phyloP scores from a whole-genome alignment of 176 grass and related monocot genomes.

The Oryza rufipogon region DNA sequence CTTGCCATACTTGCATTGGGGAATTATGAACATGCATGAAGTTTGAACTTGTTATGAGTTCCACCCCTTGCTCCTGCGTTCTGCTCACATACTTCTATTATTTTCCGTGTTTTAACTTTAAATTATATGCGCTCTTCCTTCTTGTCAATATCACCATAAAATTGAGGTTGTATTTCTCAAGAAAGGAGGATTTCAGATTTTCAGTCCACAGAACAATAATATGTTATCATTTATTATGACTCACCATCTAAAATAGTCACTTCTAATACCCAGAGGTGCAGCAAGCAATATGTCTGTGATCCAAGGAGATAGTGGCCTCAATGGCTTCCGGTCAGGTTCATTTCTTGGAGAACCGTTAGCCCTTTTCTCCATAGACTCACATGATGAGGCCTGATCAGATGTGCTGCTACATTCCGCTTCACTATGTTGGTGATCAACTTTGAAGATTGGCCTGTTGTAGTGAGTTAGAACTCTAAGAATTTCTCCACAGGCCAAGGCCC shows the following conservation, averaged over 20 bases:
- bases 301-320: slow-evolving; percentile 89
- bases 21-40: not conserved
- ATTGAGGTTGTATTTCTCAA: not conserved
- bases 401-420: slow-evolving; percentile 65
- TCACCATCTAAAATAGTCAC: slow-evolving; percentile 99
- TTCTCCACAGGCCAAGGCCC: slow-evolving; percentile 98
- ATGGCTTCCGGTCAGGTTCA: slow-evolving; percentile 83
- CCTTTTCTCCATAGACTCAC: slow-evolving; percentile 59
- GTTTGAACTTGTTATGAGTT: not conserved
- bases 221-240: slow-evolving; percentile 13
- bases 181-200: slow-evolving; percentile 22
- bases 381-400: slow-evolving; percentile 61
- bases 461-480: slow-evolving; percentile 96
- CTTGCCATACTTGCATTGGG: not conserved
- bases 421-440: slow-evolving; percentile 60
- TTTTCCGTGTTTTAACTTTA: slow-evolving; percentile 9
- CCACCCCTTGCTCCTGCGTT: slow-evolving; percentile 7
- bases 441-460: slow-evolving; percentile 97
- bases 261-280: slow-evolving; percentile 97
- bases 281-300: slow-evolving; percentile 96
- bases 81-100: not conserved
- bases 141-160: slow-evolving; percentile 10
- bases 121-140: not conserved
- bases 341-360: slow-evolving; percentile 52
- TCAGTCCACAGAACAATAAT: not conserved